These are phyloP conservation scores for Plantago elongata DNA, from an alignment of 257 asterid species.

Conservation along the genomic window DNA sequence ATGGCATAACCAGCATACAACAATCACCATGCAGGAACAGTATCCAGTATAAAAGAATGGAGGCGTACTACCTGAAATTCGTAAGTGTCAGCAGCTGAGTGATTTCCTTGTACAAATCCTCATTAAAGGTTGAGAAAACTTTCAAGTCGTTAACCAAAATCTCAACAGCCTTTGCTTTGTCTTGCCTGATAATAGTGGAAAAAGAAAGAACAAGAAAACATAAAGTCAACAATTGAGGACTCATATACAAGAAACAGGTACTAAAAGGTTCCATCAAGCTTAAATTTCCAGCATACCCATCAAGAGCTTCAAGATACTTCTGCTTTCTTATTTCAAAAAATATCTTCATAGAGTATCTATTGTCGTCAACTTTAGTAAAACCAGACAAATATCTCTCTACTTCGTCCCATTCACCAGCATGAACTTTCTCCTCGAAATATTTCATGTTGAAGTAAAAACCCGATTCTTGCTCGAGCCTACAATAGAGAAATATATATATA, in stretches of 20 bases:
- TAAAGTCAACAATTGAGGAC: not conserved
- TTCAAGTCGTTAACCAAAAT: slow-evolving; percentile 32
- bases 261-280: not conserved
- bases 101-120: slow-evolving; percentile 35
- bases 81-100: slow-evolving; percentile 33
- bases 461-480: slow-evolving; percentile 35
- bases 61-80: slow-evolving; percentile 31
- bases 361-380: slow-evolving; percentile 32
- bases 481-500: not conserved
- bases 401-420: slow-evolving; percentile 31
- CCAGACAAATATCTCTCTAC: slow-evolving; percentile 29
- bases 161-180: slow-evolving; percentile 31
- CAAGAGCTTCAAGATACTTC: slow-evolving; percentile 38
- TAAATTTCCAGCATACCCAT: slow-evolving; percentile 17
- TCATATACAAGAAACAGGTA: not conserved
- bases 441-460: slow-evolving; percentile 31
- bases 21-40: not conserved
- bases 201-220: not conserved
- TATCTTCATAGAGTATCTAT: slow-evolving; percentile 29
- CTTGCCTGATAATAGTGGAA: slow-evolving; percentile 19
- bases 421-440: slow-evolving; percentile 30
- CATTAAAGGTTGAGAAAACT: slow-evolving; percentile 34
- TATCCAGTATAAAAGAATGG: not conserved
- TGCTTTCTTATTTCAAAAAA: slow-evolving; percentile 33
- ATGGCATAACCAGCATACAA: not conserved